Conservation (phyloP, 768 basidiomycete genomes). For the Galerina marginata region DNA sequence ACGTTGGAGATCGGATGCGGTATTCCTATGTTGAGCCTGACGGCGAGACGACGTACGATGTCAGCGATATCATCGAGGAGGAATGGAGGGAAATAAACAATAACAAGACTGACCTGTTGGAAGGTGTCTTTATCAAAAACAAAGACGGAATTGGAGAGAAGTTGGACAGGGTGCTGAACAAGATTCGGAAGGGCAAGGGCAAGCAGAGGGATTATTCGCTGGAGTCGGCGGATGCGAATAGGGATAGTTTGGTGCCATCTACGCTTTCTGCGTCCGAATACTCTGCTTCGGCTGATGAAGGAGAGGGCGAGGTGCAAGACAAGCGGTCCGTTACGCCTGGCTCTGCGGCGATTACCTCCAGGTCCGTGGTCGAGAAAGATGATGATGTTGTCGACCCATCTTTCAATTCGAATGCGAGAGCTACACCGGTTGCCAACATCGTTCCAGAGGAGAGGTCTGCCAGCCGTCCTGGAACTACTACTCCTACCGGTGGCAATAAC, state of each 20-base stretch:
- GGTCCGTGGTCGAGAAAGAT: slow-evolving; percentile 10
- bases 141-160: slow-evolving; percentile 70
- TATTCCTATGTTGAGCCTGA: slow-evolving; percentile 94
- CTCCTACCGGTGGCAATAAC: slow-evolving; percentile 37
- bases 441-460: slow-evolving; percentile 8
- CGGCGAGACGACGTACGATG: slow-evolving; percentile 85
- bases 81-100: slow-evolving; percentile 71
- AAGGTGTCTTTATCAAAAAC: slow-evolving; percentile 63
- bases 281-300: slow-evolving; percentile 60
- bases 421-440: slow-evolving; percentile 11
- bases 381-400: background rate
- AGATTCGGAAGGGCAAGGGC: slow-evolving; percentile 70
- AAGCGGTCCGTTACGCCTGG: slow-evolving; percentile 46
- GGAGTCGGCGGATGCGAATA: slow-evolving; percentile 21
- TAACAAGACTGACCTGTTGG: slow-evolving; percentile 63
- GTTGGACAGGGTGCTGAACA: slow-evolving; percentile 74
- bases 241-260: slow-evolving; percentile 35
- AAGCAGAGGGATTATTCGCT: slow-evolving; percentile 40
- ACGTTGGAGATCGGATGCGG: slow-evolving; percentile 74
- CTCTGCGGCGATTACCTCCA: slow-evolving; percentile 36
- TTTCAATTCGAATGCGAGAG: slow-evolving; percentile 16
- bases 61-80: slow-evolving; percentile 91
- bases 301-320: slow-evolving; percentile 36
- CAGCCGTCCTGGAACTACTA: slow-evolving; percentile 36
- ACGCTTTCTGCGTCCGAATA: slow-evolving; percentile 56